Evolutionary conservation across 108 stramenopile genomes (phyloP).

Genomic region (Schizochytrium sp.): DNA sequence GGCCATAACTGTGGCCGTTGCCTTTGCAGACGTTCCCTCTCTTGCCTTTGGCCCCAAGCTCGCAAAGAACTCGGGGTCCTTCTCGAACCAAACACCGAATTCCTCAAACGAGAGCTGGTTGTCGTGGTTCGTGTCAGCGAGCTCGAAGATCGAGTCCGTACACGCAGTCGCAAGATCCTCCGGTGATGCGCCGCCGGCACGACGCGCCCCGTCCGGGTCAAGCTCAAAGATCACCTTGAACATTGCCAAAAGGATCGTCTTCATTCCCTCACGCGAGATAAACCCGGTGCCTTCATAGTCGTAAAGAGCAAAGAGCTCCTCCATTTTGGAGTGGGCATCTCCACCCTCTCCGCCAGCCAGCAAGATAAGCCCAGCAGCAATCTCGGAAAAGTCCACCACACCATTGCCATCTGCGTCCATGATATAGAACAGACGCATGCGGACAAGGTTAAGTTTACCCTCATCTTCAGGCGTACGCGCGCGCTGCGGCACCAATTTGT

Average conservation of each 20-base stretch:
- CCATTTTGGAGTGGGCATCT: neutral
- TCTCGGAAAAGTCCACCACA: constrained; percentile 25
- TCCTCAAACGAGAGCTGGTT: constrained; percentile 9
- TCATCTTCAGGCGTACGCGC: neutral
- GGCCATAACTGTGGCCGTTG: neutral
- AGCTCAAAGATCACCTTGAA: neutral
- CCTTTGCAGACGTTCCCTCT: too few relatives aligned
- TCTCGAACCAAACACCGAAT: neutral
- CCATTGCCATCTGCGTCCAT: constrained; percentile 18
- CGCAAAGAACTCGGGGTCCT: neutral
- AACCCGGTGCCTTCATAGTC: neutral
- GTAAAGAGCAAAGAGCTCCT: neutral
- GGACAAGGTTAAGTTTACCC: neutral
- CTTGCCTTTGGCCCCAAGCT: neutral
- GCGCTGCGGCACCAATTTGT: neutral
- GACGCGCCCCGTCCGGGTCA: neutral
- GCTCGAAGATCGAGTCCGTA: neutral
- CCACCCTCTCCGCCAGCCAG: neutral
- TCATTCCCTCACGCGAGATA: neutral
- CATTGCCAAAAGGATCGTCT: neutral
- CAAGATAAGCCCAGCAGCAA: constrained; percentile 20
- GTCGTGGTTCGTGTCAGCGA: constrained; percentile 20
- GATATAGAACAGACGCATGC: neutral
- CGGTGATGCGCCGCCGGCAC: neutral
- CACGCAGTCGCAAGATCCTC: neutral